Evolutionary conservation across 2,329 filamentous ascomycete genomes (phyloP), one percentile per base, ranked within the genome.

Genomic region (Malbranchea cinnamomea): DNA sequence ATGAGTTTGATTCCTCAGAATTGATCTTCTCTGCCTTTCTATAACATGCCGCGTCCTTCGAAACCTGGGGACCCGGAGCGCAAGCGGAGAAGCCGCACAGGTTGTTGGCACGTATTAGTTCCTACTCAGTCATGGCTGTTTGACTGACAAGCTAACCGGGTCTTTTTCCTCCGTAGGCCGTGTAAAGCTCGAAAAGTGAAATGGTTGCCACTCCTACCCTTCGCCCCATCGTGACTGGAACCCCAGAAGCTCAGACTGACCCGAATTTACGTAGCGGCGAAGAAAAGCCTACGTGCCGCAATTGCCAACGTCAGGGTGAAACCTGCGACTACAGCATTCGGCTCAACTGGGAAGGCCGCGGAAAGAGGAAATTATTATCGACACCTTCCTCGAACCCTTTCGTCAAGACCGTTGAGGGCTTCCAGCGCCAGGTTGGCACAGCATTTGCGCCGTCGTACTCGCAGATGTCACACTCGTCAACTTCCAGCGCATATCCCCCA

Each of bases 301-400:
- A 83, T 46, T 87, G 81, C 52, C 64, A 73, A 43, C 72, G 72
- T 37, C 72, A 75, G 39, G 73, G 74, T 37, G 78, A 83, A 47
- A 58, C 60, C 26, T 89, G 81, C 57, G 80, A 89, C 53, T 87
- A 85, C 50, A 80, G 72, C 44, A 79, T 87, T 42, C 68, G 78
- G 18, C 58, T 87, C 40, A 85, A 85, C 44, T 87, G 81, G 81
- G 75, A 78, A 36, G 78, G 79, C 4, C 68, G 79, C 33, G 65
- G 18, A 14, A 40, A 23, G 27, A 36, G 31, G 24, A 34, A 31
- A 23, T 7, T n/a, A n/a, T n/a, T n/a, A n/a, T n/a, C n/a, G n/a
- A n/a, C n/a, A n/a, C n/a, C n/a, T n/a, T n/a, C n/a, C n/a, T n/a
- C n/a, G n/a, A n/a, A n/a, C n/a, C n/a, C n/a, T n/a, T n/a, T n/a